These are phyloP conservation scores for Alternaria longipes DNA, from an alignment of 2,329 filamentous ascomycete genomes.

Conservation along the genomic window DNA sequence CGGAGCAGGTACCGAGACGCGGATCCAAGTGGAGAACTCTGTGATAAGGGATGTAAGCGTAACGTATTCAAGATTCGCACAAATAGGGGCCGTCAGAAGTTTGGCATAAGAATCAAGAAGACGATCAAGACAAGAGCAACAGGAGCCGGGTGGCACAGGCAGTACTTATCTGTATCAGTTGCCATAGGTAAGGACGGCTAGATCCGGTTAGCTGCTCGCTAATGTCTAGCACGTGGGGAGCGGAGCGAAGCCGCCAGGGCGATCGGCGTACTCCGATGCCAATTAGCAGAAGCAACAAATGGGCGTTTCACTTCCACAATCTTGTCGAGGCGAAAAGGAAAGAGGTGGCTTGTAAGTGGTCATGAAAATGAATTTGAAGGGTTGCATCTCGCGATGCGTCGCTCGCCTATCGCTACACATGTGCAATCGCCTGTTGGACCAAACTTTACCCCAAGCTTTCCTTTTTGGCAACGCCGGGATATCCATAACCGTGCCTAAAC, in stretches of 20 bases:
- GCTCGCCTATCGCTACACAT: conserved; percentile 18
- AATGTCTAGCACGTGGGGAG: conserved; percentile 28
- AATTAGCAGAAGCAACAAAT: conserved; percentile 19
- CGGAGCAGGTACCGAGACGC: conserved; percentile 1
- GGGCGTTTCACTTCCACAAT: neutral
- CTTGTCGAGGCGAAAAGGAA: conserved; percentile 1
- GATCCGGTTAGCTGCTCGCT: conserved; percentile 29
- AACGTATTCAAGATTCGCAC: neutral
- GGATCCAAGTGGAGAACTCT: neutral
- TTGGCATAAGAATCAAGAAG: neutral
- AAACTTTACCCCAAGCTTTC: conserved; percentile 7
- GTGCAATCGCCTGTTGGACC: conserved; percentile 1
- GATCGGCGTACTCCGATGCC: conserved; percentile 30
- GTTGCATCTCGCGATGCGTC: conserved; percentile 19
- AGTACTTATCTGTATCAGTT: conserved; percentile 27
- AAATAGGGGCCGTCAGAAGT: neutral
- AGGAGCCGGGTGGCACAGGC: neutral
- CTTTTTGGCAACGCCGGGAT: conserved; percentile 28
- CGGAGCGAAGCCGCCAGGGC: conserved; percentile 14
- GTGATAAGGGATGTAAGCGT: neutral
- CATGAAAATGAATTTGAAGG: conserved; percentile 2
- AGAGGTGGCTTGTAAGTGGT: neutral
- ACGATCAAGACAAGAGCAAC: neutral
- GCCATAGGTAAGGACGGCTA: conserved; percentile 6
- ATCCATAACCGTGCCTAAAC: conserved; percentile 33